These are phyloP conservation scores for Ceratobasidium sp. DNA, from an alignment of 1,284 basidiomycete genomes.

Conservation along the genomic window DNA sequence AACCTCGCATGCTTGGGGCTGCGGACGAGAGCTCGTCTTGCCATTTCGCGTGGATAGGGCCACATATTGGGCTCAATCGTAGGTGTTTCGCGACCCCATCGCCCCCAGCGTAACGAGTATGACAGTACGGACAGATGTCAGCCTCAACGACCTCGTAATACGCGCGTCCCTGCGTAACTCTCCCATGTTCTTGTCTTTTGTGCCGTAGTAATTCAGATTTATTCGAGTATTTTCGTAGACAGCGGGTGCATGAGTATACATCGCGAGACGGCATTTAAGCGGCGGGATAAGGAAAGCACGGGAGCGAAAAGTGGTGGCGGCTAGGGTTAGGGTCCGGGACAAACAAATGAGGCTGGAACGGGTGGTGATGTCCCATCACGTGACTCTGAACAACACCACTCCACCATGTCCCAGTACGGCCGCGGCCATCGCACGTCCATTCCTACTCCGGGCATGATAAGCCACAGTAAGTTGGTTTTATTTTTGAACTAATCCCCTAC, in stretches of 20 bases:
- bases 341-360: too few species aligned
- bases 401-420: not conserved
- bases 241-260: not conserved
- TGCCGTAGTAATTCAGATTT: not conserved
- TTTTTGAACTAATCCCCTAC: not conserved
- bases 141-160: not conserved
- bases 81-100: conserved; percentile 8
- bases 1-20: not conserved
- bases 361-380: not conserved
- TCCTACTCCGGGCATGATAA: not conserved
- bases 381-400: not conserved
- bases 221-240: not conserved
- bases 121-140: not conserved
- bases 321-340: not conserved
- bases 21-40: not conserved
- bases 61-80: not conserved
- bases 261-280: not conserved
- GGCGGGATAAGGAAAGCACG: not conserved
- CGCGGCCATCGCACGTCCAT: not conserved
- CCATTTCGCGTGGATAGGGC: not conserved
- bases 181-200: not conserved
- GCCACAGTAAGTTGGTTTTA: not conserved
- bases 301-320: not conserved
- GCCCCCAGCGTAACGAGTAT: not conserved
- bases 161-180: not conserved